phyloP scores from a whole-genome alignment of 352 stramenopile genomes.

The Pythium periplocum region DNA sequence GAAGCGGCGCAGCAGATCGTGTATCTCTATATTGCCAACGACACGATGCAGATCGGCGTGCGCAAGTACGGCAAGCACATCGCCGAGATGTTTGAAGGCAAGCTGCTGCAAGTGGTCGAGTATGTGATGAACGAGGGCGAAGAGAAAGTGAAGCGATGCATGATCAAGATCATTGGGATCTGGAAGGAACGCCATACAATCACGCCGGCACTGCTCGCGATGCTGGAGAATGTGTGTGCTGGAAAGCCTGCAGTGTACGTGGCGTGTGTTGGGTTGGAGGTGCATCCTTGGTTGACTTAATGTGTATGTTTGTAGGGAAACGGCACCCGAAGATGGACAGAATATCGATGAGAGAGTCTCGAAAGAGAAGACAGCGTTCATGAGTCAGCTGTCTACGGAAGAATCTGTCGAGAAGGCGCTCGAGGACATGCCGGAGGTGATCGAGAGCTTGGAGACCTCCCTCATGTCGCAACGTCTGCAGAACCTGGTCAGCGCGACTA shows the following conservation, averaged over 20 bases:
- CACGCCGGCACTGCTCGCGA: constrained; percentile 36
- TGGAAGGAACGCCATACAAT: constrained; percentile 79
- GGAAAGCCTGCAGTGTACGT: constrained; percentile 60
- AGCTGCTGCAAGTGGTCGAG: constrained; percentile 51
- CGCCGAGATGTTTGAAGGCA: constrained; percentile 47
- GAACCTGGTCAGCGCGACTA: constrained; percentile 72
- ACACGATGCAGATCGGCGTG: constrained; percentile 80
- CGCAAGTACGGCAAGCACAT: constrained; percentile 77
- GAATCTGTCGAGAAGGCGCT: constrained; percentile 39
- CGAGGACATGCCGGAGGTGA: constrained; percentile 60
- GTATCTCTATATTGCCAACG: constrained; percentile 81
- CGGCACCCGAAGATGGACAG: too few species aligned
- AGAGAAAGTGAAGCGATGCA: constrained; percentile 79
- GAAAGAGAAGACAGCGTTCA: constrained; percentile 20
- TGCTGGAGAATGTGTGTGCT: constrained; percentile 72
- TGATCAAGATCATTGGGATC: constrained; percentile 84
- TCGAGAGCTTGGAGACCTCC: constrained; percentile 44
- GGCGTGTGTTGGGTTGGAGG: too few species aligned
- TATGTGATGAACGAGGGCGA: constrained; percentile 63
- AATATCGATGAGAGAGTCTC: constrained; percentile 9
- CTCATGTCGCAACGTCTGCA: constrained; percentile 46
- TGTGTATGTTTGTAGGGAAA: too few species aligned
- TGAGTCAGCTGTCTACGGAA: constrained; percentile 32
- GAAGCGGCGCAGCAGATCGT: constrained; percentile 74
- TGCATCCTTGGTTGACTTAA: too few species aligned